Evolutionary conservation across 768 basidiomycete species (phyloP).

Genomic region (Termitomyces sp.): DNA sequence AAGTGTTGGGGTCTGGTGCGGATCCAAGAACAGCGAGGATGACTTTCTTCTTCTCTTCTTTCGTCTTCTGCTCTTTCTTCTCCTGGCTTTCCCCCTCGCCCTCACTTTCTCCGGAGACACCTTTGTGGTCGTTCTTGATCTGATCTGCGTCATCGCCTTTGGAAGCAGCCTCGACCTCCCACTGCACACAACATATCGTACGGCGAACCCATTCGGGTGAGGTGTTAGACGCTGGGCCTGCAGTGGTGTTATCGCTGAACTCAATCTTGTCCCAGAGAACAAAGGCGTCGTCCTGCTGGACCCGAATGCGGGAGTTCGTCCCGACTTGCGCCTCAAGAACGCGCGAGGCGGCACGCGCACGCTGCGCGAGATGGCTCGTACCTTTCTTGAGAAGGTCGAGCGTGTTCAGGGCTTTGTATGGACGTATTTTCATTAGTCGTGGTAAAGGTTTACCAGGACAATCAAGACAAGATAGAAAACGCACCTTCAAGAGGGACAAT

Average conservation of each 20-base stretch:
- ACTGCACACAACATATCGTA: slow-evolving; percentile 77
- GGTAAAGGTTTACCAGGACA: neutral
- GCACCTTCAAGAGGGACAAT: slow-evolving; percentile 87
- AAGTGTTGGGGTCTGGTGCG: slow-evolving; percentile 14
- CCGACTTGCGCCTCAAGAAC: slow-evolving; percentile 87
- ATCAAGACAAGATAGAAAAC: slow-evolving; percentile 15
- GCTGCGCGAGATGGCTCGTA: slow-evolving; percentile 67
- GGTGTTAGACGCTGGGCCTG: slow-evolving; percentile 17
- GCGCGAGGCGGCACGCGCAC: slow-evolving; percentile 83
- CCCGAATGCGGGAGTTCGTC: slow-evolving; percentile 71
- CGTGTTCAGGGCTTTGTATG: slow-evolving; percentile 70
- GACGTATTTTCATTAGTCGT: neutral
- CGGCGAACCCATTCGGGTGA: slow-evolving; percentile 85
- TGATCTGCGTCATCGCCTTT: slow-evolving; percentile 11
- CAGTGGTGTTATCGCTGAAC: slow-evolving; percentile 33
- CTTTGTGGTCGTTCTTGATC: slow-evolving; percentile 10
- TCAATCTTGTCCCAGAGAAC: slow-evolving; percentile 74
- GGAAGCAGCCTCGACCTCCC: slow-evolving; percentile 57
- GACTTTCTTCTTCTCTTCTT: slow-evolving; percentile 38
- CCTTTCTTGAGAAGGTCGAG: slow-evolving; percentile 93
- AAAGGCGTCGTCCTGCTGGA: slow-evolving; percentile 79
- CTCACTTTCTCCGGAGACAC: slow-evolving; percentile 4
- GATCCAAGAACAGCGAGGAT: slow-evolving; percentile 49
- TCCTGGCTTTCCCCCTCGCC: slow-evolving; percentile 2
- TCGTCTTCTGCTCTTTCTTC: neutral